Conservation (phyloP, 2,329 filamentous ascomycete species). For the Colletotrichum euphorbiae region DNA sequence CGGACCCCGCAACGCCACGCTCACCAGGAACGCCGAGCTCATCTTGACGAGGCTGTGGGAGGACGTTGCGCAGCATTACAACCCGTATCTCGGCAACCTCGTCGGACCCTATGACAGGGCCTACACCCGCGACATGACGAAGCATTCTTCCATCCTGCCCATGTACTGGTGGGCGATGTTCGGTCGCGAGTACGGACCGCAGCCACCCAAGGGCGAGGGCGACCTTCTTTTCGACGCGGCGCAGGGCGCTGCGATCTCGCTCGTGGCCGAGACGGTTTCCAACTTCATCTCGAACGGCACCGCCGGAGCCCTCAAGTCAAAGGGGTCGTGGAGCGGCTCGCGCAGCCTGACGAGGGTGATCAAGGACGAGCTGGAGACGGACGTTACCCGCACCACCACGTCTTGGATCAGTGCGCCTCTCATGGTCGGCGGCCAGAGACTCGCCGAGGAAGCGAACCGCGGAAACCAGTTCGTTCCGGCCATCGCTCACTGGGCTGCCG, state of each 20-base stretch:
- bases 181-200: constrained; percentile 52
- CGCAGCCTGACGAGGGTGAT: constrained; percentile 51
- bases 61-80: constrained; percentile 51
- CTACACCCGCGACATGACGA: constrained; percentile 53
- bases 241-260: constrained; percentile 54
- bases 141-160: constrained; percentile 54
- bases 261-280: constrained; percentile 50
- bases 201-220: constrained; percentile 51
- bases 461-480: constrained; percentile 57
- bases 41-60: constrained; percentile 50
- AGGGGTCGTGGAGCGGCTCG: constrained; percentile 49
- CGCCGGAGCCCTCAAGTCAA: constrained; percentile 46
- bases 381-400: constrained; percentile 48
- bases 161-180: constrained; percentile 58
- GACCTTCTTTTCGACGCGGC: constrained; percentile 56
- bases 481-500: constrained; percentile 59
- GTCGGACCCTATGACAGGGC: constrained; percentile 52
- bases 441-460: constrained; percentile 52
- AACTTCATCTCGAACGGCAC: constrained; percentile 46
- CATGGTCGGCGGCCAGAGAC: constrained; percentile 55
- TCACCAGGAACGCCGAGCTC: constrained; percentile 46
- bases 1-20: constrained; percentile 45
- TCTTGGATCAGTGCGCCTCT: constrained; percentile 56
- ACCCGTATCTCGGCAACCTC: constrained; percentile 50
- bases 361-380: constrained; percentile 48